phyloP scores from a whole-genome alignment of 1,284 basidiomycete genomes.

The Ustilago cynodontis region DNA sequence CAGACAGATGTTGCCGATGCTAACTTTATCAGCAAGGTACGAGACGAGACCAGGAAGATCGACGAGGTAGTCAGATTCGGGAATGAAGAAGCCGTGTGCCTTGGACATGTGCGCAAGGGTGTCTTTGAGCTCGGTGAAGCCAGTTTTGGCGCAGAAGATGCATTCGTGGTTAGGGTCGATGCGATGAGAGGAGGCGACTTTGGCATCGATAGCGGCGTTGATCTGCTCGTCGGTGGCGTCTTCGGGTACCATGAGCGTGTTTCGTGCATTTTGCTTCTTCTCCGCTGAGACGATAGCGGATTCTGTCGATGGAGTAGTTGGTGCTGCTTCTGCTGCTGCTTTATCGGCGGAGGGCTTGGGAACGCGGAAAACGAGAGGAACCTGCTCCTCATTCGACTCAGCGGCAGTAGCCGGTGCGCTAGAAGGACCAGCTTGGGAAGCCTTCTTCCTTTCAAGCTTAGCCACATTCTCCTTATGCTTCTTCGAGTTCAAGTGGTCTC shows the following conservation, averaged over 20 bases:
- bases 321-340: constrained; percentile 8
- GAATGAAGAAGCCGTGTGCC: constrained; percentile 93
- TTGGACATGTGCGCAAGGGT: constrained; percentile 89
- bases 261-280: constrained; percentile 37
- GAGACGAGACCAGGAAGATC: constrained; percentile 84
- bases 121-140: constrained; percentile 75
- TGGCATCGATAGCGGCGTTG: constrained; percentile 61
- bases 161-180: constrained; percentile 63
- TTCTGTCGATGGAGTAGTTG: constrained; percentile 17
- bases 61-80: constrained; percentile 89
- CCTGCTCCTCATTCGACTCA: constrained; percentile 25
- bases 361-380: constrained; percentile 47
- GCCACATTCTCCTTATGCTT: constrained; percentile 87
- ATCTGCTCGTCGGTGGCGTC: constrained; percentile 64
- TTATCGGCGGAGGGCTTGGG: constrained; percentile 20
- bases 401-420: neutral
- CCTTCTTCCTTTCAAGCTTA: constrained; percentile 69
- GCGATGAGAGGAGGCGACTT: constrained; percentile 60
- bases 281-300: constrained; percentile 26
- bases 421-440: constrained; percentile 7
- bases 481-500: constrained; percentile 87
- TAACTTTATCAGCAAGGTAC: constrained; percentile 93
- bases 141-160: constrained; percentile 84
- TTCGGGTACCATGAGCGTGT: constrained; percentile 44
- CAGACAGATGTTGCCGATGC: constrained; percentile 91